A percentile compares a stretch with the other conserved stretches of the same genome.
Evolutionary conservation across 352 stramenopile species (phyloP).

Genomic region (Phytophthora multivora): DNA sequence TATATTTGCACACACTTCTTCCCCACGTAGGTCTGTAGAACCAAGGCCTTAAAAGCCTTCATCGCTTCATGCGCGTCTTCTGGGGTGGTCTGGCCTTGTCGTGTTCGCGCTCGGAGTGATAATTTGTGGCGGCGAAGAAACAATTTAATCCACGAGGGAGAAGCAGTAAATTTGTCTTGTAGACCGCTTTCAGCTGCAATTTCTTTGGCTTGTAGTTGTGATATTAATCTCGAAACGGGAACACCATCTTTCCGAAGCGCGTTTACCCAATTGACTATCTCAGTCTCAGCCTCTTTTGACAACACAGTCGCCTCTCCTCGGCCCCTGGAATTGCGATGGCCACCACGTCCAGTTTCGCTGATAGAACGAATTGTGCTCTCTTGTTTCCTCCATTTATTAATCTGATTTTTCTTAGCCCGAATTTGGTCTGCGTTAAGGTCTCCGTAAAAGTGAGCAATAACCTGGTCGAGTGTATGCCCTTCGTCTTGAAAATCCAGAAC

Average conservation of each 20-base stretch:
- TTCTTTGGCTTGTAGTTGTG: not conserved
- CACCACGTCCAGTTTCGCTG: not conserved
- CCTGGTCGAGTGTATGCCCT: not conserved
- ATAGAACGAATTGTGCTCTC: not conserved
- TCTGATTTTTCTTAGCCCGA: not conserved
- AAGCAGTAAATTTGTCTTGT: not conserved
- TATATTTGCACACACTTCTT: slow-evolving; percentile 1
- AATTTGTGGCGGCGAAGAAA: not conserved
- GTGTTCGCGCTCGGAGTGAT: not conserved
- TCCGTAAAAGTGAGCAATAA: slow-evolving; percentile 3
- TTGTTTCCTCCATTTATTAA: slow-evolving; percentile 4
- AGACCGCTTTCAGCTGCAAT: not conserved
- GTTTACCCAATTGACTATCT: slow-evolving; percentile 1
- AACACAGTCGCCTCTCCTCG: not conserved
- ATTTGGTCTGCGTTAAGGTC: not conserved
- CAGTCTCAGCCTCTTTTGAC: not conserved
- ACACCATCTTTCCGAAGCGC: slow-evolving; percentile 2
- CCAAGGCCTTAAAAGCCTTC: not conserved
- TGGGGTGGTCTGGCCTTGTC: slow-evolving; percentile 1
- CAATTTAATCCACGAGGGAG: slow-evolving; percentile 2
- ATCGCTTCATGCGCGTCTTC: not conserved
- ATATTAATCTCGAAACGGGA: not conserved
- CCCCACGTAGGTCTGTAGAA: not conserved
- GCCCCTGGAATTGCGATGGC: not conserved
- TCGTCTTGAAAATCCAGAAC: slow-evolving; percentile 1